These are phyloP conservation scores for Starmerella potacharoeniae DNA, from an alignment of 805 yeast species.

Conservation along the genomic window DNA sequence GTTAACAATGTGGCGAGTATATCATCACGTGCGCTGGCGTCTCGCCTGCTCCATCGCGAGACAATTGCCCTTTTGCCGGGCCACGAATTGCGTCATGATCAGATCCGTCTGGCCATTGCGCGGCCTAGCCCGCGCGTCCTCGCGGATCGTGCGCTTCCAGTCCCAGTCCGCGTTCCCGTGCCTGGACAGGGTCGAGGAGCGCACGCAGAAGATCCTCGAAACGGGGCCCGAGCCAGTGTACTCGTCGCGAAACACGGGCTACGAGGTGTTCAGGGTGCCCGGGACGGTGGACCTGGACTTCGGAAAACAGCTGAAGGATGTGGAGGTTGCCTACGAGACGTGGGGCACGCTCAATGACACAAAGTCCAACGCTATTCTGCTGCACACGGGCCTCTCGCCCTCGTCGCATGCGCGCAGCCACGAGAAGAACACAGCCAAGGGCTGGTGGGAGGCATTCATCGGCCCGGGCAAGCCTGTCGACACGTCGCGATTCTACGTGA, in stretches of 20 bases:
- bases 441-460: conserved; percentile 95
- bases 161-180: conserved; percentile 53
- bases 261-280: conserved; percentile 36
- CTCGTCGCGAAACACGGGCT: conserved; percentile 53
- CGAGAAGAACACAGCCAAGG: conserved; percentile 51
- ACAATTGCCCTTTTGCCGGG: not conserved
- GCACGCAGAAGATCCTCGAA: conserved; percentile 29
- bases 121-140: not conserved
- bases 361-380: conserved; percentile 59
- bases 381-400: conserved; percentile 88
- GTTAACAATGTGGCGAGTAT: too few relatives aligned
- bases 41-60: not conserved
- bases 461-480: conserved; percentile 73
- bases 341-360: conserved; percentile 68
- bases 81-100: not conserved
- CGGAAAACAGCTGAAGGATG: conserved; percentile 67
- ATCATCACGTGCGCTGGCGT: not conserved
- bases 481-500: conserved; percentile 66
- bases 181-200: conserved; percentile 57
- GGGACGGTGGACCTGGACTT: conserved; percentile 55
- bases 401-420: conserved; percentile 89
- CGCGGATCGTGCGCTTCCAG: not conserved
- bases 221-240: conserved; percentile 85
- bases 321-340: conserved; percentile 79
- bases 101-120: not conserved